Percentiles rank a stretch among this genome's conserved stretches.
phyloP scores from a whole-genome alignment of 768 basidiomycete genomes.

The Pulveroboletus sp. region DNA sequence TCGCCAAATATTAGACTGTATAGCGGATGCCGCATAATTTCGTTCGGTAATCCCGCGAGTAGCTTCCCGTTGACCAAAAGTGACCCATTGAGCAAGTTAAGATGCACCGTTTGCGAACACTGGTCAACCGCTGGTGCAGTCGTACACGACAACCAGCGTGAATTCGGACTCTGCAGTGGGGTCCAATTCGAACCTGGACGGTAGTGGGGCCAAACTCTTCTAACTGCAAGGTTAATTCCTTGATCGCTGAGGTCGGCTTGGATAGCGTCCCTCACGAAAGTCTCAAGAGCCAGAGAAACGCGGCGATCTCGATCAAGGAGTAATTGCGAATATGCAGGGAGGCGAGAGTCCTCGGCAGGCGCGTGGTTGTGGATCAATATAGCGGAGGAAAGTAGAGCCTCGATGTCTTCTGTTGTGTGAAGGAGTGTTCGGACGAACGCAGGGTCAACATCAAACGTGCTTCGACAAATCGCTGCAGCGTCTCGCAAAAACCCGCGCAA shows the following conservation, averaged over 20 bases:
- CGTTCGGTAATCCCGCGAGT: conserved; percentile 19
- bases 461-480: conserved; percentile 37
- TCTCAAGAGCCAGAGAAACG: conserved; percentile 24
- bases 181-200: conserved; percentile 22
- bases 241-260: background rate
- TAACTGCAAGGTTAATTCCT: conserved; percentile 18
- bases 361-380: conserved; percentile 27
- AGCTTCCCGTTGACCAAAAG: conserved; percentile 28
- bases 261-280: conserved; percentile 1
- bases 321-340: conserved; percentile 6
- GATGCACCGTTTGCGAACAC: conserved; percentile 19
- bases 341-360: conserved; percentile 6
- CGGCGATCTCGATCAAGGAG: conserved; percentile 31
- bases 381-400: conserved; percentile 17
- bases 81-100: conserved; percentile 22
- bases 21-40: conserved; percentile 14
- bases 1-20: conserved; percentile 21
- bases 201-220: conserved; percentile 22
- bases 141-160: conserved; percentile 21
- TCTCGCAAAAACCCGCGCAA: conserved; percentile 30
- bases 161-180: conserved; percentile 6
- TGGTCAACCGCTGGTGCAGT: conserved; percentile 9
- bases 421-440: conserved; percentile 12
- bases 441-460: conserved; percentile 26
- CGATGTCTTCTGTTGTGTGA: conserved; percentile 19